Base-by-base conservation (phyloP, 768 basidiomycete species). In the Gyrodon lividus region DNA sequence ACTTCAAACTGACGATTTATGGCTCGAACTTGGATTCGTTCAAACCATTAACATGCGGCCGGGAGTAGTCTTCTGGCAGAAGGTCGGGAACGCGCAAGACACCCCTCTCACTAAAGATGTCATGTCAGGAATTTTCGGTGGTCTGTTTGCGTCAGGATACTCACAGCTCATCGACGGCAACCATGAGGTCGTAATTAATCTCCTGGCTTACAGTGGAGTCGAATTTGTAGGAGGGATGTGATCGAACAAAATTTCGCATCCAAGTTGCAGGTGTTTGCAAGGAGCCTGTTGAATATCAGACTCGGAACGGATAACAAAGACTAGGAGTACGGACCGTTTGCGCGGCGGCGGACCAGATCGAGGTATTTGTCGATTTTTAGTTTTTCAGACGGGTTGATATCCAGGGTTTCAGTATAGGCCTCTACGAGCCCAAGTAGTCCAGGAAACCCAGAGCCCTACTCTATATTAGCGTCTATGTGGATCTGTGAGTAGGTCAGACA, bases 131-230 rank as follows among this genome's bases (percentile, higher is more conserved):
- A 44, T 17, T 23, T 22, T 42, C n/a, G 10, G 26, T 31, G 17
- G 2, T 20, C 24, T 17, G 10, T 23, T 31, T 13, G 35, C 14
- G 23, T 6, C 37, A 53, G 41, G 47, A 50, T 3, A 78, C 92
- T 67, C 69, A 97, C 91, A 98, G 88, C 68, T 92, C 89, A 64
- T 98, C 95, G 6, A 97, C 72, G 2, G 92, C 90, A 40, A 84
- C 77, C 65, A 97, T 76, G 23, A 99, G 78, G 71, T 99, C 97
- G 65, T 95, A 97, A 64, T 94, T 97, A 64, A 98, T 92, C 70
- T 89, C 85, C 61, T 91, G 80, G 45, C 78, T 87, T 17, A 99
- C 92, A 45, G 89, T 87, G n/a, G 93, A 96, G 71, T 99, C 93
- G 44, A 82, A 79, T 68, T 88, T 86, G 74, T 99, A 99, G n/a